These are phyloP conservation scores for Macrocybe gigantea DNA, from an alignment of 768 basidiomycete genomes.

Conservation along the genomic window DNA sequence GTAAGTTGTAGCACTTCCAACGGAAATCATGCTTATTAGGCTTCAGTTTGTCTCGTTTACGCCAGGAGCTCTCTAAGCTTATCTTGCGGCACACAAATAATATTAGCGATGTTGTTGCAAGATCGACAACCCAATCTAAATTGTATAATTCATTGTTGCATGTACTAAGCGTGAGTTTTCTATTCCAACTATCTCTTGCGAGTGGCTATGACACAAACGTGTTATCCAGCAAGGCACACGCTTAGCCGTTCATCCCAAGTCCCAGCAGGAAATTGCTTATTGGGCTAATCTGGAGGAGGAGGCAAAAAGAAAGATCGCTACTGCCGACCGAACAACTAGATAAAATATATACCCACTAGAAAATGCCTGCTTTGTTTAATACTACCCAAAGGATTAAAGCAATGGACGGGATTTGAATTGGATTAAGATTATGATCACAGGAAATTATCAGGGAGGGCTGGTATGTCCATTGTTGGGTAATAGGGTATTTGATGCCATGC, in stretches of 20 bases:
- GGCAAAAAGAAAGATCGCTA: conserved; percentile 54
- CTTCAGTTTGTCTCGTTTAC: conserved; percentile 72
- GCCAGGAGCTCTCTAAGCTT: conserved; percentile 77
- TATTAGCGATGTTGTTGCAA: conserved; percentile 51
- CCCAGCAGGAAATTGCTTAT: conserved; percentile 80
- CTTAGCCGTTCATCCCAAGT: conserved; percentile 73
- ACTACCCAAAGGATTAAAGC: too few species aligned
- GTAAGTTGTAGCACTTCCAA: conserved; percentile 35
- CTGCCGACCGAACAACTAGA: conserved; percentile 29
- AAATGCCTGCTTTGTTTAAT: neutral
- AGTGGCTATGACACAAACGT: neutral
- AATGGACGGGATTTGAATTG: too few species aligned
- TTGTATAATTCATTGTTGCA: conserved; percentile 77
- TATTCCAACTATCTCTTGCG: neutral
- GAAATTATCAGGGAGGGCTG: too few species aligned
- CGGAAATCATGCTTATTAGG: conserved; percentile 1
- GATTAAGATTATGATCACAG: too few species aligned
- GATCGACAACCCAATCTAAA: conserved; percentile 62
- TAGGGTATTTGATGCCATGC: too few species aligned
- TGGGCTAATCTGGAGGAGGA: conserved; percentile 88
- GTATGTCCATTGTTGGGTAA: too few species aligned
- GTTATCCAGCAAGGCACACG: conserved; percentile 54
- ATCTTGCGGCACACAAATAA: conserved; percentile 68
- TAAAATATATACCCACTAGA: conserved; percentile 5
- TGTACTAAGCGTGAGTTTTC: conserved; percentile 60